These are phyloP conservation scores for Moesziomyces antarcticus DNA, from an alignment of 1,284 basidiomycete genomes.

Conservation along the genomic window DNA sequence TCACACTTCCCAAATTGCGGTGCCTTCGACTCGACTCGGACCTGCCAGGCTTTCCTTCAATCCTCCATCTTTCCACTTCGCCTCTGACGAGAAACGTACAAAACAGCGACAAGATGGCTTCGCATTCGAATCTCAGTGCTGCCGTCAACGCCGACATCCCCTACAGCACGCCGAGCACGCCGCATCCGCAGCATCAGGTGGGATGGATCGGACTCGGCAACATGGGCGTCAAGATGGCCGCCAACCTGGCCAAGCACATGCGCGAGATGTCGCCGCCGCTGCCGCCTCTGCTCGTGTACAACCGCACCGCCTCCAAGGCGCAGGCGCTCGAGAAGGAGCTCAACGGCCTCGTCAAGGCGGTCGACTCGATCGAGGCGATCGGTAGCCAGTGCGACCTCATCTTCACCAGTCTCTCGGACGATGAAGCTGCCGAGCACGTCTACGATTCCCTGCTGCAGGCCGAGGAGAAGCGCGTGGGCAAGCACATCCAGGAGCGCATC, in stretches of 20 bases:
- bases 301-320: slow-evolving; percentile 75
- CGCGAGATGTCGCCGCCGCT: slow-evolving; percentile 35
- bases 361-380: slow-evolving; percentile 73
- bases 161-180: slow-evolving; percentile 48
- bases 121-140: slow-evolving; percentile 19
- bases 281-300: slow-evolving; percentile 72
- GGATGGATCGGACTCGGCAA: slow-evolving; percentile 59
- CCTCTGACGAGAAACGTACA: not conserved
- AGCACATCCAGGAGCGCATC: slow-evolving; percentile 63
- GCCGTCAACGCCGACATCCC: slow-evolving; percentile 36
- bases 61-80: not conserved
- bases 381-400: slow-evolving; percentile 80
- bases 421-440: slow-evolving; percentile 78
- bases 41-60: no score
- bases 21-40: not conserved
- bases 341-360: slow-evolving; percentile 72
- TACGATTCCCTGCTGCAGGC: slow-evolving; percentile 76
- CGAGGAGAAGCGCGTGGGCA: slow-evolving; percentile 64
- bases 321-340: slow-evolving; percentile 74
- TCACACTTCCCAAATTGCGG: not conserved
- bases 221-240: slow-evolving; percentile 80
- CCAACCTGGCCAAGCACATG: slow-evolving; percentile 76
- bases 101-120: slow-evolving; percentile 16
- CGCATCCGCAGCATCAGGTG: slow-evolving; percentile 54
- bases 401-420: slow-evolving; percentile 79